Evolutionary conservation across 2,329 filamentous ascomycete species (phyloP).

Genomic region (Botrytis fabae): DNA sequence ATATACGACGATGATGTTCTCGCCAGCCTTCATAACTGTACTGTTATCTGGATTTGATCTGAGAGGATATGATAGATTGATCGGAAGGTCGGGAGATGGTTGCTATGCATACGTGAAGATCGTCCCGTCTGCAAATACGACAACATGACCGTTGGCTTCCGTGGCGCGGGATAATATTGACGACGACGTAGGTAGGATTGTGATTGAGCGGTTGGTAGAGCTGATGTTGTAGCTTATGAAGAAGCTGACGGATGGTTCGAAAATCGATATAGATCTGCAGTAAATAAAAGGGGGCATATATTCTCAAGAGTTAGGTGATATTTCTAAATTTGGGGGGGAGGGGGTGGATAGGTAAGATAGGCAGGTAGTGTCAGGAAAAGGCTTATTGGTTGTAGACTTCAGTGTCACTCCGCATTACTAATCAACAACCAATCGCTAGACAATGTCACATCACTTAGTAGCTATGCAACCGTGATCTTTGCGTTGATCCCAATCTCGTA

Average conservation of each 20-base stretch:
- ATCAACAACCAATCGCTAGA: background rate
- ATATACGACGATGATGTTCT: conserved; percentile 1
- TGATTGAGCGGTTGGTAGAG: background rate
- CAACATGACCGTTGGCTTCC: background rate
- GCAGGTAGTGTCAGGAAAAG: background rate
- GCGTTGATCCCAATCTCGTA: background rate
- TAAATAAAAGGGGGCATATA: background rate
- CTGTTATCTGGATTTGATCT: conserved; percentile 4
- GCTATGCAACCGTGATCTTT: background rate
- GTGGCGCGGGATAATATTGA: conserved; percentile 14
- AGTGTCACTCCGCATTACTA: background rate
- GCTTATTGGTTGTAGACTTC: background rate
- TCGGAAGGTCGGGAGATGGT: background rate
- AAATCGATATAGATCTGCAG: background rate
- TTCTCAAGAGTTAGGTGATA: background rate
- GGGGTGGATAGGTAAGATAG: background rate
- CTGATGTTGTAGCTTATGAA: background rate
- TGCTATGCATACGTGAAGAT: background rate
- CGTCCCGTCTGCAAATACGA: conserved; percentile 14
- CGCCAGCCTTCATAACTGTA: conserved; percentile 1
- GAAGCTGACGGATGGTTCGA: background rate
- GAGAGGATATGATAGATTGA: conserved; percentile 3
- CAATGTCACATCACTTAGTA: conserved; percentile 3
- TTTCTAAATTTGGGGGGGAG: background rate
- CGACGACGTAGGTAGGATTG: background rate